Evolutionary conservation across 106 monocot species (phyloP).

Genomic region (Acorus calamus): DNA sequence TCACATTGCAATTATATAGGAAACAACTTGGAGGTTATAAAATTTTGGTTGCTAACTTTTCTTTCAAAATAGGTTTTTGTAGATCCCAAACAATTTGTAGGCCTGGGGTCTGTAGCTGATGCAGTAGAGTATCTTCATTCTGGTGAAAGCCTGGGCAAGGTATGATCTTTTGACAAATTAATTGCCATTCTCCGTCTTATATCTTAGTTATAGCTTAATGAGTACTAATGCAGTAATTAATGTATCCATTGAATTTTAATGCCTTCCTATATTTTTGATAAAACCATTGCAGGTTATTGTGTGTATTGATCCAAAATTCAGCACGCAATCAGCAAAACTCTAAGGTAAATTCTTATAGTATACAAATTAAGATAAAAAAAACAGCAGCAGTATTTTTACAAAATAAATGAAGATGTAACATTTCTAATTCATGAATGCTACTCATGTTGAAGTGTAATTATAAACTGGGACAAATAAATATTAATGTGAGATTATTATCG

Average conservation of each 20-base stretch:
- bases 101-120: conserved; percentile 74
- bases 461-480: too few relatives aligned
- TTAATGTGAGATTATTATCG: too few relatives aligned
- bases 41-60: background rate
- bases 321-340: conserved; percentile 39
- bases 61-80: conserved; percentile 44
- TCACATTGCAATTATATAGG: background rate
- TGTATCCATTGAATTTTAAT: too few relatives aligned
- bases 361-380: too few relatives aligned
- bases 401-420: too few relatives aligned
- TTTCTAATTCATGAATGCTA: too few relatives aligned
- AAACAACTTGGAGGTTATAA: background rate
- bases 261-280: background rate
- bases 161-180: conserved; percentile 2
- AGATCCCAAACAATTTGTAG: conserved; percentile 71
- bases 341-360: conserved; percentile 6
- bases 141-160: conserved; percentile 92
- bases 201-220: too few relatives aligned
- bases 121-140: conserved; percentile 97
- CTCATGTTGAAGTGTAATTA: too few relatives aligned
- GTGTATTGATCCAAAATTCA: conserved; percentile 75
- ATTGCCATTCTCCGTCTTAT: too few relatives aligned
- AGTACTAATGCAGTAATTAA: too few relatives aligned
- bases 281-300: conserved; percentile 66
- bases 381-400: too few relatives aligned